Base-by-base conservation (phyloP, 177 flowering plant genomes). In the Tripterygium wilfordii region DNA sequence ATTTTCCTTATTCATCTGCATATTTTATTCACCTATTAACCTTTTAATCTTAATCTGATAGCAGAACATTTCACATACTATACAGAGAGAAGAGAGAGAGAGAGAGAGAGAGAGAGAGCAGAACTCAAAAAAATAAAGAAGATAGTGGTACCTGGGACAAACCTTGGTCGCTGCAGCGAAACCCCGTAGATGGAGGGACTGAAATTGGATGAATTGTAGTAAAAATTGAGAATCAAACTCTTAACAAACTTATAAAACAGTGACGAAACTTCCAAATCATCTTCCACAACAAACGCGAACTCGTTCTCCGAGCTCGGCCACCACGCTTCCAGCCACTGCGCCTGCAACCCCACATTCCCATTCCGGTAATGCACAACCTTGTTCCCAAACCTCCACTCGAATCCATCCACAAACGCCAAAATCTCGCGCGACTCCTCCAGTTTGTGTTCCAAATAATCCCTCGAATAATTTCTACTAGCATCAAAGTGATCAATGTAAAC, bases 271-370 rank as follows among this genome's bases (percentile, higher is more conserved):
- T 92, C 89, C 67, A 92, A 67, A 74, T 92, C 98, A 60, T 92
- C 98, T 57, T 92, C 96, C 32, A 92, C 96, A 20, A 92, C 80
- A 44, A 92, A 92, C 0, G 76, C 96, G 53, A 92, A 92, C 65
- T 92, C 98, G 17, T 86, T 57, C 32, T 83, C 91, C 1, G 82
- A 75, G 19, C 63, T 51, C 6, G 98, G 96, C 96, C 96, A 92
- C 96, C 98, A 92, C 0, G 97, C 80, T 67, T 92, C 96, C 44
- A 92, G 49, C 98, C 98, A 92, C 78, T 92, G 98, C 13, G 85
- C 87, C 72, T 92, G 98, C 66, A 92, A 62, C 1, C 98, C 96
- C 5, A 59, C 96, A 58, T 92, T 92, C 36, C 45, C 63, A 6
- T 89, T 84, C 66, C 98, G 48, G 50, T 79, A 89, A 63, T 92